Base-by-base conservation (phyloP, 192 early-diverging fungal genomes). In the Pilaira anomala region DNA sequence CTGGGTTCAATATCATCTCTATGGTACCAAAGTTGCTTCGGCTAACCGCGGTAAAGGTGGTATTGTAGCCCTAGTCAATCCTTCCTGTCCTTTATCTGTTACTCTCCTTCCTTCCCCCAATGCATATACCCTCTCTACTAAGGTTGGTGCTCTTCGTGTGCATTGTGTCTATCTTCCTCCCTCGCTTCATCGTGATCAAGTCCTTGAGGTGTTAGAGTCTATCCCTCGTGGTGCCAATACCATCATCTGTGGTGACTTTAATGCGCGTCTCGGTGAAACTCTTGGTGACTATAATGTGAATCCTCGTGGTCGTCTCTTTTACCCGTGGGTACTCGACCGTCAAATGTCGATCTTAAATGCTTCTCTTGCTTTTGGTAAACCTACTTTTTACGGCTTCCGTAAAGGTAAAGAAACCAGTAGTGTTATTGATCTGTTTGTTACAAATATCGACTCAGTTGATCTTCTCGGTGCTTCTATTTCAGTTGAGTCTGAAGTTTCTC, bases 161-260 rank as follows among this genome's bases (percentile, higher is more conserved):
- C 16, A 42, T 12, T 67, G 65, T n/a, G 41, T 56, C 28, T 67
- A 67, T 39, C 9, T 67, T 44, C 66, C 66, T 16, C 66, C 66
- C 12, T 30, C 42, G 9, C 57, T 67, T n/a, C 11, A 18, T 2
- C 12, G 8, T 44, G 56, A 26, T 2, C 6, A 18, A 52, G 1
- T 49, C 11, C 2, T 59, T 18, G 33, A 21, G 5, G 7, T 48
- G 2, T 55, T 67, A 1, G 19, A n/a, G 40, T 67, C 66, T 39
- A 58, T 67, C 19, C 66, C 57, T 16, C 0, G 28, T 19, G 9
- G 9, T 12, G 4, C 55, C 0, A 33, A 67, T 45, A 60, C 66
- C 1, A 58, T 67, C 51, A 39, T 67, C 26, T 67, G 66, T 51
- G 66, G 66, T 6, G 66, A 67, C 57, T 24, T 67, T 18, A 67